These are phyloP conservation scores for Dendrocalamus sinicus DNA, from an alignment of 176 grass and related monocot species.

Conservation along the genomic window DNA sequence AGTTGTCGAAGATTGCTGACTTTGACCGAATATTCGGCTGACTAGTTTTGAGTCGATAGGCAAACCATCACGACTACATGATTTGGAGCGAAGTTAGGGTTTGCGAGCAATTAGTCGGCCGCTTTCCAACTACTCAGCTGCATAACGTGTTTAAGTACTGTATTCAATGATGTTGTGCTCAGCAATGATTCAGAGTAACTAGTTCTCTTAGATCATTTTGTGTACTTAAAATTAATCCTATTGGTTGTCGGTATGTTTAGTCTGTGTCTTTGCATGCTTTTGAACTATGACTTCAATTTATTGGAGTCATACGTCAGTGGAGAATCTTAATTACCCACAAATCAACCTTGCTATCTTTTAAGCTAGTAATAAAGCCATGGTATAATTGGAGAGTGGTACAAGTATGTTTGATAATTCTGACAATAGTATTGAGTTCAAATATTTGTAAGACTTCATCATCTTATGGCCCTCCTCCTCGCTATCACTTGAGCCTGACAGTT, in stretches of 20 bases:
- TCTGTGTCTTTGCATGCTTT: neutral
- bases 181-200: neutral
- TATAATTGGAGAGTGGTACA: neutral
- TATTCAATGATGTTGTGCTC: neutral
- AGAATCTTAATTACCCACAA: neutral
- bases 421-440: neutral
- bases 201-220: neutral
- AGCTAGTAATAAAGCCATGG: neutral
- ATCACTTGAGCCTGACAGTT: constrained; percentile 67
- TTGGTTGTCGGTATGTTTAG: neutral
- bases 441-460: constrained; percentile 45
- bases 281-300: neutral
- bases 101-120: neutral
- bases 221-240: constrained; percentile 9
- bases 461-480: constrained; percentile 50
- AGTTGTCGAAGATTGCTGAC: neutral
- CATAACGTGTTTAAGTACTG: neutral
- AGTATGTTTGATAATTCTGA: neutral
- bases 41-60: neutral
- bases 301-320: neutral
- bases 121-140: neutral
- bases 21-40: neutral
- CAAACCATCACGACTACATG: neutral
- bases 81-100: neutral
- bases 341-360: neutral